Conservation (phyloP, 495 filamentous ascomycete species). For the Polyplosphaeria fusca region DNA sequence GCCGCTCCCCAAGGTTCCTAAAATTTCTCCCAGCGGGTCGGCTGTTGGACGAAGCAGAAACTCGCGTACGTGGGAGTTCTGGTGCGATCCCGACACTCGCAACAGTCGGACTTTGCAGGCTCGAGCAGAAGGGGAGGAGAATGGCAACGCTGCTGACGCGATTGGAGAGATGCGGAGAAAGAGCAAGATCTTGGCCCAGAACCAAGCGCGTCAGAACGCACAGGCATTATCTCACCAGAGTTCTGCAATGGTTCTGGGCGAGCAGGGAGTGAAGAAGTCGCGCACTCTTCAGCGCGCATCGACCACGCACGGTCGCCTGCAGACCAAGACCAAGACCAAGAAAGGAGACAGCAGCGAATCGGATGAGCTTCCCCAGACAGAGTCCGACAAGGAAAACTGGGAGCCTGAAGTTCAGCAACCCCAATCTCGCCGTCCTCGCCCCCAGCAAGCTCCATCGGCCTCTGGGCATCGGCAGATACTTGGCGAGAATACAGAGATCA, state of each 20-base stretch:
- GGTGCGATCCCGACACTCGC: slow-evolving; percentile 31
- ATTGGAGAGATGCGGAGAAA: slow-evolving; percentile 67
- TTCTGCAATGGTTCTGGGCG: slow-evolving; percentile 15
- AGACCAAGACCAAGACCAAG: slow-evolving; percentile 43
- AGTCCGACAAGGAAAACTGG: slow-evolving; percentile 97
- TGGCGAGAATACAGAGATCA: slow-evolving; percentile 32
- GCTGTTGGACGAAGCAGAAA: slow-evolving; percentile 71
- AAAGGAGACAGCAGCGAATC: slow-evolving; percentile 1
- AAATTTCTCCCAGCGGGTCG: slow-evolving; percentile 27
- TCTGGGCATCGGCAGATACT: slow-evolving; percentile 27
- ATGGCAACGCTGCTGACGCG: slow-evolving; percentile 65
- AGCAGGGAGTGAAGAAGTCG: slow-evolving; percentile 28
- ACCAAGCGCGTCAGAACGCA: slow-evolving; percentile 58
- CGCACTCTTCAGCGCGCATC: slow-evolving; percentile 53
- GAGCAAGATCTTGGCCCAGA: slow-evolving; percentile 48
- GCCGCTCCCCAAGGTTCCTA: slow-evolving; percentile 23
- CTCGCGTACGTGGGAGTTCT: slow-evolving; percentile 68
- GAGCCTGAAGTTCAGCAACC: slow-evolving; percentile 47
- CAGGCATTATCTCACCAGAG: slow-evolving; percentile 17
- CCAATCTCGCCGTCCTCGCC: neutral
- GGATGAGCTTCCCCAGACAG: slow-evolving; percentile 50
- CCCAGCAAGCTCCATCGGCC: neutral
- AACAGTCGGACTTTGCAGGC: slow-evolving; percentile 62
- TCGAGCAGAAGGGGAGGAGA: slow-evolving; percentile 68
- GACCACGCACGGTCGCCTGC: slow-evolving; percentile 66